Evolutionary conservation across 2,329 filamentous ascomycete species (phyloP).

Genomic region (Phialocephala subalpina): DNA sequence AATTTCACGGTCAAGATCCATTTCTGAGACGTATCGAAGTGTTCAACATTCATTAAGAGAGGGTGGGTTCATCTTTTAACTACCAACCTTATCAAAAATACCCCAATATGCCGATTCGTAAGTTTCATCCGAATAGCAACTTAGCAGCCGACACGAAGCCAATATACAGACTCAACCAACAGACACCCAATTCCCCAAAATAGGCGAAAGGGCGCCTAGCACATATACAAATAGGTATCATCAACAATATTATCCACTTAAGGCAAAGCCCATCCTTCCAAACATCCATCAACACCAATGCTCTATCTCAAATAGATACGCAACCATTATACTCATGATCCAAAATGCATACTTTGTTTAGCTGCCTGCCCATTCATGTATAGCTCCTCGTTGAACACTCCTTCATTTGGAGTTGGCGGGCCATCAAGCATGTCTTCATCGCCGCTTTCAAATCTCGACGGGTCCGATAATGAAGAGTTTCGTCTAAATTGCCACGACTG

Average conservation of each 20-base stretch:
- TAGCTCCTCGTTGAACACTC: neutral
- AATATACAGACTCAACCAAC: neutral
- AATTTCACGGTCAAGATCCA: too few relatives aligned
- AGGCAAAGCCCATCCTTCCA: neutral
- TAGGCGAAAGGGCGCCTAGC: neutral
- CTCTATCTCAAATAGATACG: too few relatives aligned
- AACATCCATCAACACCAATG: neutral
- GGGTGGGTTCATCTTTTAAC: too few relatives aligned
- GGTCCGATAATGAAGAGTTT: neutral
- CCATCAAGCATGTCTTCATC: neutral
- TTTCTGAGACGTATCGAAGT: too few relatives aligned
- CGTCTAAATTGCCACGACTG: neutral
- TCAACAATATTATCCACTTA: neutral
- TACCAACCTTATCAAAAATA: too few relatives aligned
- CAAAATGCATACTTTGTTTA: too few relatives aligned
- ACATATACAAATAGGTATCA: conserved; percentile 2
- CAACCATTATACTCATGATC: too few relatives aligned
- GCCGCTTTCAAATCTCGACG: too few relatives aligned
- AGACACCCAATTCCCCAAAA: neutral
- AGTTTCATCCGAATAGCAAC: too few relatives aligned
- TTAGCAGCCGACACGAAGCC: neutral
- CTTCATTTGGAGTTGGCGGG: neutral
- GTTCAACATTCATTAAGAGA: too few relatives aligned
- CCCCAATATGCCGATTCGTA: too few relatives aligned
- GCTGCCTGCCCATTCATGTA: neutral